A percentile compares a stretch with the other conserved stretches of the same genome.
Conservation (phyloP, 345 rosid genomes). For the Acer saccharum region DNA sequence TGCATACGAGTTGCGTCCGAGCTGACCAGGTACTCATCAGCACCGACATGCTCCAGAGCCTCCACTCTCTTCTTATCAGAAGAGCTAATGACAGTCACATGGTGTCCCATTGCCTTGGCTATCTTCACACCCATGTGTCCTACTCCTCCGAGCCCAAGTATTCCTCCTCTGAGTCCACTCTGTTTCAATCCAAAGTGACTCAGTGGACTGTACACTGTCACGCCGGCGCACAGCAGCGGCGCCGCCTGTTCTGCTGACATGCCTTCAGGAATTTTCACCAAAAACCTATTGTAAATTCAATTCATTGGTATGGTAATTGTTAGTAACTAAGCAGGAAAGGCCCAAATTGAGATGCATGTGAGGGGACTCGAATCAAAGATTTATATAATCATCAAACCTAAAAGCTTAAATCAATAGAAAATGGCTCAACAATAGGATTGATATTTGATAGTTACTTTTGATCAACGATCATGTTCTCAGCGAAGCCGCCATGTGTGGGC, state of each 20-base stretch:
- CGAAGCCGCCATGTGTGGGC: constrained; percentile 61
- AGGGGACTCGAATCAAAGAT: too few species aligned
- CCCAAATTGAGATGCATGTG: too few species aligned
- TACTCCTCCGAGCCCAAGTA: constrained; percentile 92
- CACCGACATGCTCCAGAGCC: constrained; percentile 84
- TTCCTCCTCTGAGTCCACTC: constrained; percentile 78
- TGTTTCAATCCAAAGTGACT: constrained; percentile 67
- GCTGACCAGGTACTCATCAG: constrained; percentile 82
- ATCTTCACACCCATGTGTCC: constrained; percentile 98
- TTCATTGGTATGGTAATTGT: too few species aligned
- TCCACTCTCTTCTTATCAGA: constrained; percentile 83
- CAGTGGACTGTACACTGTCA: constrained; percentile 90
- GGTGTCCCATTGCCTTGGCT: constrained; percentile 97
- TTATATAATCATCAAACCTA: too few species aligned
- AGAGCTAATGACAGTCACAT: constrained; percentile 90
- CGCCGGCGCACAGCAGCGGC: constrained; percentile 82
- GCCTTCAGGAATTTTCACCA: constrained; percentile 86
- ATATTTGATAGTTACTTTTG: constrained; percentile 45
- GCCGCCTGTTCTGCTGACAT: constrained; percentile 88
- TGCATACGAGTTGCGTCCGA: constrained; percentile 61
- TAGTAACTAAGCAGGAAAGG: too few species aligned
- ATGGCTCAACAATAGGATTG: background rate
- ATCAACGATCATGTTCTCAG: constrained; percentile 51
- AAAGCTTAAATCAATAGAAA: too few species aligned
- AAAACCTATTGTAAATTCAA: constrained; percentile 46